Evolutionary conservation across 768 basidiomycete species (phyloP).

Genomic region (Tubosaeta sp.): DNA sequence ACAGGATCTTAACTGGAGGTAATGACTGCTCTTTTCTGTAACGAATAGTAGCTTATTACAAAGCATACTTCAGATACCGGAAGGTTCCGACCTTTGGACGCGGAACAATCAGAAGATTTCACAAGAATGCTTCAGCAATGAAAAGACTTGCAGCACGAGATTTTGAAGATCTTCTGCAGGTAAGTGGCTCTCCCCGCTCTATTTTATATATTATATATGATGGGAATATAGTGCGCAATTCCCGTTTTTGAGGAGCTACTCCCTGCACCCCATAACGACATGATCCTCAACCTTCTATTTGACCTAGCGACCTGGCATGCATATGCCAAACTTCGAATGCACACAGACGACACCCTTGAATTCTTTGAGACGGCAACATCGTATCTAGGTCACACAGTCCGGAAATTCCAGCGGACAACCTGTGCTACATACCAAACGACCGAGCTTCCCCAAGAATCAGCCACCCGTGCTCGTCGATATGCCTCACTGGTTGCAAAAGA

Average conservation of each 20-base stretch:
- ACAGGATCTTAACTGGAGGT: neutral
- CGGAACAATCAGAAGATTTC: neutral
- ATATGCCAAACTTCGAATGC: slow-evolving; percentile 31
- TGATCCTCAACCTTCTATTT: slow-evolving; percentile 25
- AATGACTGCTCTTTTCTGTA: no score
- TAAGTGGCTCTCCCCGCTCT: no score
- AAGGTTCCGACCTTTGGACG: neutral
- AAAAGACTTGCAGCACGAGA: neutral
- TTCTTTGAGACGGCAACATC: slow-evolving; percentile 17
- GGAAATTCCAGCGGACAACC: slow-evolving; percentile 12
- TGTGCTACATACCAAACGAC: neutral
- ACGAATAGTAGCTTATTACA: no score
- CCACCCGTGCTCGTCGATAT: neutral
- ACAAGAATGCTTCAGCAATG: neutral
- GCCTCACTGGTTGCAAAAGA: neutral
- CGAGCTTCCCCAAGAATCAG: neutral
- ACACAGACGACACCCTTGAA: slow-evolving; percentile 20
- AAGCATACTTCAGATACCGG: neutral
- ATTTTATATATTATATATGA: no score
- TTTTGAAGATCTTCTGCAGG: neutral
- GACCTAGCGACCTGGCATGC: slow-evolving; percentile 32
- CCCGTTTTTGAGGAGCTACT: neutral
- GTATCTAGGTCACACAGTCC: slow-evolving; percentile 13
- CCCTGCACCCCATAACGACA: slow-evolving; percentile 10
- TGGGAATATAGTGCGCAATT: neutral